Conservation (phyloP, 495 filamentous ascomycete genomes). For the Pyronema omphalodes region DNA sequence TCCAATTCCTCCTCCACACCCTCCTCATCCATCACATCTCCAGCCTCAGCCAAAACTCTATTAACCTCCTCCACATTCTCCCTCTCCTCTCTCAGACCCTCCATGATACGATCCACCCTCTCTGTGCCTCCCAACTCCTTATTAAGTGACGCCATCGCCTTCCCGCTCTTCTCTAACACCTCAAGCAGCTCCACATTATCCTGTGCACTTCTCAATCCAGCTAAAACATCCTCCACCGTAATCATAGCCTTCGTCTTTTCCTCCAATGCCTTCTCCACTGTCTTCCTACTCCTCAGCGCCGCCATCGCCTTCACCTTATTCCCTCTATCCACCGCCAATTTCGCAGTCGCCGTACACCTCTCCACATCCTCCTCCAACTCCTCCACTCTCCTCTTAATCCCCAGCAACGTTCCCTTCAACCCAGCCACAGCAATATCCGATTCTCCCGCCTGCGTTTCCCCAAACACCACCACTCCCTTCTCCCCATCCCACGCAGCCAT, state of each 20-base stretch:
- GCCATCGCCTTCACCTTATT: slow-evolving; percentile 56
- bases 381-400: slow-evolving; percentile 39
- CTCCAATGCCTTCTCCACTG: slow-evolving; percentile 49
- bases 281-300: slow-evolving; percentile 65
- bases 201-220: slow-evolving; percentile 64
- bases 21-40: slow-evolving; percentile 44
- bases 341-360: slow-evolving; percentile 36
- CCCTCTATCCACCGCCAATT: slow-evolving; percentile 46
- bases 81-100: slow-evolving; percentile 62
- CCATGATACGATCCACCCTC: slow-evolving; percentile 55
- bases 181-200: slow-evolving; percentile 63
- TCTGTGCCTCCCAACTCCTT: slow-evolving; percentile 58
- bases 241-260: slow-evolving; percentile 47
- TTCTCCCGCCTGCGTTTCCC: slow-evolving; percentile 35
- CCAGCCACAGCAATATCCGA: slow-evolving; percentile 48
- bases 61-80: slow-evolving; percentile 64
- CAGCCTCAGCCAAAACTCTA: slow-evolving; percentile 40
- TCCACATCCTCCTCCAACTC: slow-evolving; percentile 35
- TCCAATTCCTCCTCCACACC: slow-evolving; percentile 84
- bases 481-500: background rate
- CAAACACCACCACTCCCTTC: slow-evolving; percentile 47
- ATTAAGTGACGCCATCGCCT: slow-evolving; percentile 54
- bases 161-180: slow-evolving; percentile 61
- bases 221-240: slow-evolving; percentile 69
- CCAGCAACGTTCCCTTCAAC: slow-evolving; percentile 51